phyloP scores from a whole-genome alignment of 2,329 filamentous ascomycete species.

The Pestalotiopsis sp. region DNA sequence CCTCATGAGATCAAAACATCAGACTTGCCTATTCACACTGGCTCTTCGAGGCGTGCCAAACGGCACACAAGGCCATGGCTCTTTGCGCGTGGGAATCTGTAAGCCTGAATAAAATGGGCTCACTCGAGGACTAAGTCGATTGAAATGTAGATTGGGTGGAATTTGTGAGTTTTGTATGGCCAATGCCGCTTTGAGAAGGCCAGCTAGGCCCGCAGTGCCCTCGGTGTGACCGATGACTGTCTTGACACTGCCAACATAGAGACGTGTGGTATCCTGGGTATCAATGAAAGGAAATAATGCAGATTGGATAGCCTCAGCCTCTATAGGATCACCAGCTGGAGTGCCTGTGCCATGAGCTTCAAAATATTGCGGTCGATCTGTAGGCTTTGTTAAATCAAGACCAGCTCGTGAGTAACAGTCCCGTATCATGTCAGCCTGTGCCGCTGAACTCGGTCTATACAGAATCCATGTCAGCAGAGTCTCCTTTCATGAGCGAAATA shows the following conservation, averaged over 20 bases:
- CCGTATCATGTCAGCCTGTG: slow-evolving; percentile 35
- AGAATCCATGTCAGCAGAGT: no score
- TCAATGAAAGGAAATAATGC: not conserved
- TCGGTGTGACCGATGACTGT: slow-evolving; percentile 18
- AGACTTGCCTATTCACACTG: slow-evolving; percentile 11
- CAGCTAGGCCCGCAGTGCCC: slow-evolving; percentile 17
- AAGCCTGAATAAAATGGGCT: slow-evolving; percentile 10
- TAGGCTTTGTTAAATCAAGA: slow-evolving; percentile 17
- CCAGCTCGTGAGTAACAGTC: slow-evolving; percentile 32
- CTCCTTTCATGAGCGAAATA: no score
- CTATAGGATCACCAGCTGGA: slow-evolving; percentile 23
- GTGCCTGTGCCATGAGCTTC: slow-evolving; percentile 27
- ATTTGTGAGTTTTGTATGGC: slow-evolving; percentile 9
- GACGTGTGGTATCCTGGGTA: not conserved
- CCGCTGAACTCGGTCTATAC: slow-evolving; percentile 33
- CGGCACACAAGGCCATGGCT: slow-evolving; percentile 9
- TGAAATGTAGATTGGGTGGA: slow-evolving; percentile 19
- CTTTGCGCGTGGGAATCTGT: not conserved
- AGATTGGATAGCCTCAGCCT: slow-evolving; percentile 23
- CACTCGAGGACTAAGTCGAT: slow-evolving; percentile 6
- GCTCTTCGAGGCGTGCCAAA: not conserved
- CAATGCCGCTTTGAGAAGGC: slow-evolving; percentile 14
- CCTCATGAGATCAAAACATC: not conserved
- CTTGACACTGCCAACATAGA: slow-evolving; percentile 11
- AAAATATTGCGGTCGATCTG: slow-evolving; percentile 25